phyloP scores from a whole-genome alignment of 1,284 basidiomycete species.

The Hemileccinum hortonii region DNA sequence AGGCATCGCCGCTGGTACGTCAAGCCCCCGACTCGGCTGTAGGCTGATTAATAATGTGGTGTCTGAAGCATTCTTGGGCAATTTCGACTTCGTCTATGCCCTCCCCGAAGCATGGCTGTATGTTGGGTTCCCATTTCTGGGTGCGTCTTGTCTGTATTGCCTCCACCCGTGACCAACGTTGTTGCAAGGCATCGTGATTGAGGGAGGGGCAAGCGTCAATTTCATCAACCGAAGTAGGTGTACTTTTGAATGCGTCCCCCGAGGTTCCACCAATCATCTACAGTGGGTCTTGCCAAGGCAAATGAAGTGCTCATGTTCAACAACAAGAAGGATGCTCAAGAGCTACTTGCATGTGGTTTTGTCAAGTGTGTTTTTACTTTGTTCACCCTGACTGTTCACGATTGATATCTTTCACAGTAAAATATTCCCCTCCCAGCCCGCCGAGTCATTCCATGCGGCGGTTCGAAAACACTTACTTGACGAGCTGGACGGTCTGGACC shows the following conservation, averaged over 20 bases:
- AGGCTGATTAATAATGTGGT: not conserved
- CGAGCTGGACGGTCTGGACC: constrained; percentile 58
- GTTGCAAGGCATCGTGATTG: constrained; percentile 54
- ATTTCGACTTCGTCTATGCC: constrained; percentile 74
- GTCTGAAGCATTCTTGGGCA: constrained; percentile 58
- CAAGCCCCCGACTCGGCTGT: not conserved
- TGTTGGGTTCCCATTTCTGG: constrained; percentile 68
- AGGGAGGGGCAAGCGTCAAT: constrained; percentile 66
- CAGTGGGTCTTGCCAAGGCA: constrained; percentile 67
- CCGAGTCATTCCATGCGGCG: constrained; percentile 52
- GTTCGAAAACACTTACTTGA: constrained; percentile 49
- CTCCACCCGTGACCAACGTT: constrained; percentile 2
- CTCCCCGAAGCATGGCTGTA: constrained; percentile 61
- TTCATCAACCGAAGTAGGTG: constrained; percentile 61
- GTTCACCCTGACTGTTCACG: not conserved
- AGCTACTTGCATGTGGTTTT: constrained; percentile 60
- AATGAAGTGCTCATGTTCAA: constrained; percentile 70
- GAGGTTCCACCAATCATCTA: not conserved
- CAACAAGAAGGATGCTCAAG: constrained; percentile 60
- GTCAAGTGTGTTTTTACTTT: constrained; percentile 50
- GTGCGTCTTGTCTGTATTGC: constrained; percentile 34
- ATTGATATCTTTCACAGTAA: constrained; percentile 40
- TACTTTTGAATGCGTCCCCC: not conserved
- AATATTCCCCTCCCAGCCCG: constrained; percentile 55
- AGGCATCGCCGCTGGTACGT: constrained; percentile 65